Percentiles rank a stretch among this genome's conserved stretches.
Conservation (phyloP, 257 asterid genomes). For the Petunia axillaris region DNA sequence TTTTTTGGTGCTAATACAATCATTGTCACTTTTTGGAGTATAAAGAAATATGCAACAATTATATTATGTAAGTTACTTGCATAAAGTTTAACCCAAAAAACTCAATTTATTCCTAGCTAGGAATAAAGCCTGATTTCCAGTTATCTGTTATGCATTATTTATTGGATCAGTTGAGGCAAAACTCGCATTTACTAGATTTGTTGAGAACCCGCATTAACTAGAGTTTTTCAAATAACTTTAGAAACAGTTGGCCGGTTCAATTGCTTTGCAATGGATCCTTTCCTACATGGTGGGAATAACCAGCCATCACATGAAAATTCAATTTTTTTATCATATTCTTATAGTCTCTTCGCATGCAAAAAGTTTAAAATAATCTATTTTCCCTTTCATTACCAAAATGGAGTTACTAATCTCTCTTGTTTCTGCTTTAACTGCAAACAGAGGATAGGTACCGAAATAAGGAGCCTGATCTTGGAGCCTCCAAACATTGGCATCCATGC, state of each 20-base stretch:
- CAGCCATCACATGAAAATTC: background rate
- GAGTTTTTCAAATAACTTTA: background rate
- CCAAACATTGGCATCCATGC: no score
- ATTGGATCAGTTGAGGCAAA: no score
- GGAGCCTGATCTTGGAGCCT: no score
- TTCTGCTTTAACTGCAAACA: no score
- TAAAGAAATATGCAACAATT: background rate
- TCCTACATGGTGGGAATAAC: background rate
- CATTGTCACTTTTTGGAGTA: background rate
- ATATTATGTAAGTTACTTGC: background rate
- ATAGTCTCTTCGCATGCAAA: no score
- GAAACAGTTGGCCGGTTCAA: background rate
- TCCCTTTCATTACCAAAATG: no score
- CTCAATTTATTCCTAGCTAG: background rate
- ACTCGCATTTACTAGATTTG: background rate
- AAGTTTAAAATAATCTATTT: no score
- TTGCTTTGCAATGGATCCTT: background rate
- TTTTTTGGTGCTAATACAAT: background rate
- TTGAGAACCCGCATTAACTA: no score
- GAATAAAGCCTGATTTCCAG: background rate
- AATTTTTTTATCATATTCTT: background rate
- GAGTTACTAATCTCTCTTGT: no score
- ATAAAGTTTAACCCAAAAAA: background rate
- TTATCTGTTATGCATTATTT: background rate
- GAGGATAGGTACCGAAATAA: no score